phyloP scores from a whole-genome alignment of 768 basidiomycete species.

The Tricholoma saponaceum region DNA sequence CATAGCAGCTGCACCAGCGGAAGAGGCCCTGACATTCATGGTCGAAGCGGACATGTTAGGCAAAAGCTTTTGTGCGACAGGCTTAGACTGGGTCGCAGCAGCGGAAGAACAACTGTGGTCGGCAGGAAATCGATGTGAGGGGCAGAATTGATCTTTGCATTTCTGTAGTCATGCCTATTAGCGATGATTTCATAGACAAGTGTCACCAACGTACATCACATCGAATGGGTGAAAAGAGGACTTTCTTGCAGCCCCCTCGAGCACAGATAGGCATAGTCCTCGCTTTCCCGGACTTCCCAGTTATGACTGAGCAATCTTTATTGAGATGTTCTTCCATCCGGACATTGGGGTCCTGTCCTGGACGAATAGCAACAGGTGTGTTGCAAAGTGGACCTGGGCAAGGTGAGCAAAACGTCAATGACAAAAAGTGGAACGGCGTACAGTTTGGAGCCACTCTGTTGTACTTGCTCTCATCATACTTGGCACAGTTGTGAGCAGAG shows the following conservation, averaged over 20 bases:
- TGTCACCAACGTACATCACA: slow-evolving; percentile 56
- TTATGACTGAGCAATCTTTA: slow-evolving; percentile 64
- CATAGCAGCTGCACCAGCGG: slow-evolving; percentile 21
- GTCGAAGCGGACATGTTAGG: slow-evolving; percentile 36
- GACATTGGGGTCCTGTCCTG: slow-evolving; percentile 75
- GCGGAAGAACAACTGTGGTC: slow-evolving; percentile 56
- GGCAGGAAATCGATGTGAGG: slow-evolving; percentile 72
- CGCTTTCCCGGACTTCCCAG: slow-evolving; percentile 46
- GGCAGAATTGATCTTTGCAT: slow-evolving; percentile 71
- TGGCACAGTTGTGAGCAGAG: slow-evolving; percentile 57
- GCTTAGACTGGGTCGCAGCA: slow-evolving; percentile 14
- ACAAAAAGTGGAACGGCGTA: slow-evolving; percentile 26
- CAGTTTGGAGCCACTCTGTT: slow-evolving; percentile 78
- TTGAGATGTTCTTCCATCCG: slow-evolving; percentile 76
- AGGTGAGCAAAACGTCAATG: neutral
- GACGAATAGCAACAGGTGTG: slow-evolving; percentile 68
- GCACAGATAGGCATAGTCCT: slow-evolving; percentile 57
- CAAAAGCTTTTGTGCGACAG: slow-evolving; percentile 11
- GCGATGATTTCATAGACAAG: slow-evolving; percentile 1
- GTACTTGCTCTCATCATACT: slow-evolving; percentile 67
- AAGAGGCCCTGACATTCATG: slow-evolving; percentile 33
- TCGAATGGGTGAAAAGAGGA: slow-evolving; percentile 66
- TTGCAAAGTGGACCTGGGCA: slow-evolving; percentile 71
- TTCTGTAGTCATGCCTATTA: slow-evolving; percentile 35
- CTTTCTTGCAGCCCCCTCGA: slow-evolving; percentile 62